Base-by-base conservation (phyloP, 139 green algal genomes). In the Ettlia oleoabundans region DNA sequence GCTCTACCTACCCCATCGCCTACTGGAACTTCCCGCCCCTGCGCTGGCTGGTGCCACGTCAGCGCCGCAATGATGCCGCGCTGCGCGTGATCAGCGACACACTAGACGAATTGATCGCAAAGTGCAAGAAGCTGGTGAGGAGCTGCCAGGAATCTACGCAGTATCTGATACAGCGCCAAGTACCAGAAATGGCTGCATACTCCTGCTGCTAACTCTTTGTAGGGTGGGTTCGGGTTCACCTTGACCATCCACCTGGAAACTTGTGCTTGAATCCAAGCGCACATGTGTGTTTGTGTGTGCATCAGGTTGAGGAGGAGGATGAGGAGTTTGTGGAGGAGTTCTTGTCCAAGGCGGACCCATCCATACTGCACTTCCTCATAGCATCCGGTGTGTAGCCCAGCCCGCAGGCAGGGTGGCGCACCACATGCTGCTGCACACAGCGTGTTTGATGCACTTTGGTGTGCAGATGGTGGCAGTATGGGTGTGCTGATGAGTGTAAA, bases 361-460 rank as follows among this genome's bases (percentile, higher is more conserved):
- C 90, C 78, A 98, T 99, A 81, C 93, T 99, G 78, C 95, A 96
- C 86, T 99, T 99, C 87, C 90, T 99, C 76, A 85, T 99, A 22
- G 95, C 95, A 13, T 90, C 86, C 18, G 92, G 81, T 87, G 67
- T 19, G 76, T n/a, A 30, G 32, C 58, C 21, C 24, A n/a, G n/a
- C n/a, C n/a, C n/a, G n/a, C n/a, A n/a, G n/a, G n/a, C n/a, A n/a
- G n/a, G n/a, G n/a, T n/a, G n/a, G n/a, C n/a, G n/a, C n/a, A n/a
- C n/a, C n/a, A n/a, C n/a, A n/a, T n/a, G n/a, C n/a, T n/a, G n/a
- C n/a, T n/a, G n/a, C n/a, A n/a, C n/a, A n/a, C n/a, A n/a, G n/a
- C n/a, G n/a, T n/a, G n/a, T n/a, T n/a, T n/a, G n/a, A n/a, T n/a
- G n/a, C n/a, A n/a, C n/a, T n/a, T n/a, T n/a, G n/a, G n/a, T n/a